These are phyloP conservation scores for Saitozyma sp. DNA, from an alignment of 768 basidiomycete genomes.

Conservation along the genomic window DNA sequence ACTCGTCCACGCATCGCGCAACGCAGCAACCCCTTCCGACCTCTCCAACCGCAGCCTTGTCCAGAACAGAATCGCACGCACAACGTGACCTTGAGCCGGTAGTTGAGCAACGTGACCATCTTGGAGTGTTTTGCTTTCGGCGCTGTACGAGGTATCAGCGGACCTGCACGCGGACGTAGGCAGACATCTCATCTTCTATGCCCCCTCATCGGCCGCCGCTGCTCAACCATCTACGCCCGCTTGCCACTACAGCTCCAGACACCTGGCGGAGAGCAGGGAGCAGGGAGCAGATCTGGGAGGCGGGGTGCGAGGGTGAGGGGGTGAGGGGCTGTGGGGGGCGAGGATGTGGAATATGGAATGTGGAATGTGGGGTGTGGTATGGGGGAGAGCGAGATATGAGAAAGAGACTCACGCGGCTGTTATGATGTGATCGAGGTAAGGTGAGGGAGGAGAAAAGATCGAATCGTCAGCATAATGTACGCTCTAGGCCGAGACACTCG, in stretches of 20 bases:
- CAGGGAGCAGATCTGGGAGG: not conserved
- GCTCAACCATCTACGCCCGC: too few species aligned
- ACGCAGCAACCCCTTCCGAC: too few species aligned
- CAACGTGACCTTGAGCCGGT: slow-evolving; percentile 93
- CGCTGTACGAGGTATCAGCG: slow-evolving; percentile 46
- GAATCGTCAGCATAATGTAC: not conserved
- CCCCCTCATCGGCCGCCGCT: too few species aligned
- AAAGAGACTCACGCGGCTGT: slow-evolving; percentile 24
- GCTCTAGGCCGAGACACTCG: too few species aligned
- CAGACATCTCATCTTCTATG: too few species aligned
- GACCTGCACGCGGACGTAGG: not conserved
- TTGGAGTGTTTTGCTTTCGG: slow-evolving; percentile 97
- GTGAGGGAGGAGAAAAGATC: slow-evolving; percentile 8
- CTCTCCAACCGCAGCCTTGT: too few species aligned
- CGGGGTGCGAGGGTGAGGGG: too few species aligned
- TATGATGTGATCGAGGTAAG: not conserved
- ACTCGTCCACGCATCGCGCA: too few species aligned
- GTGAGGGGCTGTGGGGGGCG: too few species aligned
- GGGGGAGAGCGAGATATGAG: not conserved
- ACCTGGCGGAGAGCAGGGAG: not conserved
- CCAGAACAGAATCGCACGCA: slow-evolving; percentile 53
- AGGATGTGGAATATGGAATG: too few species aligned
- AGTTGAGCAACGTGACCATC: slow-evolving; percentile 96
- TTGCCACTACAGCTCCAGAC: too few species aligned
- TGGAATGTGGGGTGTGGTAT: too few species aligned